These are phyloP conservation scores for Histomonas meleagridis DNA, from an alignment of 208 protist species.

Conservation along the genomic window DNA sequence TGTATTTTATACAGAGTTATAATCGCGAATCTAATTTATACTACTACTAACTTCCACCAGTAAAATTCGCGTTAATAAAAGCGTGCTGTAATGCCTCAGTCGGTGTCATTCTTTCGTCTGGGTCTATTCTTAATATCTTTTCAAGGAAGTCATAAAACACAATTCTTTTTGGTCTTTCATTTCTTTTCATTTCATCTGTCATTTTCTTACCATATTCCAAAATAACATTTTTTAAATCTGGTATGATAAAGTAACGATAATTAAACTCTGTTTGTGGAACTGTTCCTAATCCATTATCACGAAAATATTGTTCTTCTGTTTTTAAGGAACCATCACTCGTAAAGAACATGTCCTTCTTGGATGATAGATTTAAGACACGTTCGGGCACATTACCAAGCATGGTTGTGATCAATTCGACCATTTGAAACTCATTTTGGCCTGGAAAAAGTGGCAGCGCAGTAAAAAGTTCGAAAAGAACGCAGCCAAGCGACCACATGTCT, in stretches of 20 bases:
- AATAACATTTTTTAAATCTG: neutral
- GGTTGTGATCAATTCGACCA: neutral
- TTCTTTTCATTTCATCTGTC: neutral
- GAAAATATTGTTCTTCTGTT: neutral
- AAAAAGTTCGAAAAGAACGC: slow-evolving; percentile 91
- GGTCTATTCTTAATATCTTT: neutral
- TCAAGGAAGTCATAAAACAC: neutral
- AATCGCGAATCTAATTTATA: no score
- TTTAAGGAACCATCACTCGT: neutral
- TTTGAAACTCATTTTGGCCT: slow-evolving; percentile 65
- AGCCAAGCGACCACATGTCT: slow-evolving; percentile 87
- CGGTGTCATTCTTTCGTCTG: neutral
- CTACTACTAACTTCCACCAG: no score
- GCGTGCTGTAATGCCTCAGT: neutral
- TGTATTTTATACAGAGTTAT: no score
- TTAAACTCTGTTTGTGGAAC: neutral
- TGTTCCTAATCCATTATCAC: neutral
- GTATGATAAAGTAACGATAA: neutral
- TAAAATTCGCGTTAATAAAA: no score
- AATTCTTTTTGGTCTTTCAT: neutral
- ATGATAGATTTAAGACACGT: neutral
- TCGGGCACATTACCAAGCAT: neutral
- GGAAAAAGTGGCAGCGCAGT: slow-evolving; percentile 82
- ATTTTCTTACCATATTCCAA: neutral
- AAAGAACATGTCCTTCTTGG: neutral